Conservation (phyloP, 208 protist species). For the Crithidia acanthocephali region DNA sequence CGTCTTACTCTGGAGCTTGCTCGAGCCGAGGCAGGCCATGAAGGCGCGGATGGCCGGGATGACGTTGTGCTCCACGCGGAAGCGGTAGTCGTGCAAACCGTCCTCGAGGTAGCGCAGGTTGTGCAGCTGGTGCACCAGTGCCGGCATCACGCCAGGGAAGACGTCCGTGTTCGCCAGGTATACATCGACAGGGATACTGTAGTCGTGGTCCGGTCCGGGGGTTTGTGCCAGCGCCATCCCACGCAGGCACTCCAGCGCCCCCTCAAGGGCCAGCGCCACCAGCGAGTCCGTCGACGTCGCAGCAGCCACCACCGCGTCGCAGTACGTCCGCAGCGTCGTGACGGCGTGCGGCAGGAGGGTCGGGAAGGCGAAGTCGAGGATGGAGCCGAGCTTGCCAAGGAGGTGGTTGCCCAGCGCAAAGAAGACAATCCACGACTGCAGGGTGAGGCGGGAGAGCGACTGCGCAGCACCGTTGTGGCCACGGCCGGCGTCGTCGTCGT, state of each 20-base stretch:
- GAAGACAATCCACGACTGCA: conserved; percentile 84
- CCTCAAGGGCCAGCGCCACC: conserved; percentile 68
- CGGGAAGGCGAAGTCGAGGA: conserved; percentile 84
- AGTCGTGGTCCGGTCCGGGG: conserved; percentile 73
- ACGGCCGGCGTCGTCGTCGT: conserved; percentile 27
- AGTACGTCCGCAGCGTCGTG: conserved; percentile 67
- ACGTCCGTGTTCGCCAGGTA: conserved; percentile 77
- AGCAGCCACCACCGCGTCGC: conserved; percentile 37
- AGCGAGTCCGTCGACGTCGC: conserved; percentile 44
- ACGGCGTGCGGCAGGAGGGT: conserved; percentile 67
- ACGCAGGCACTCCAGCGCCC: conserved; percentile 69
- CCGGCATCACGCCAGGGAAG: conserved; percentile 85
- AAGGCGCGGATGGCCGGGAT: conserved; percentile 80
- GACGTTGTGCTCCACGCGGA: conserved; percentile 73
- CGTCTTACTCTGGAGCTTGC: conserved; percentile 83
- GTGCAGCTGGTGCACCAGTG: conserved; percentile 79
- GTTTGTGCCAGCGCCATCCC: conserved; percentile 78
- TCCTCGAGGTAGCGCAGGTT: conserved; percentile 78
- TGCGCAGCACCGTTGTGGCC: conserved; percentile 25
- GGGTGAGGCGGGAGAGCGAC: conserved; percentile 44
- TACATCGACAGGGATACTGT: conserved; percentile 76
- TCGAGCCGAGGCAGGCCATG: conserved; percentile 71
- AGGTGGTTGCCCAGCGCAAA: conserved; percentile 82
- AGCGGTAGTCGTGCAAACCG: conserved; percentile 61
- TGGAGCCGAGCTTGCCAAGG: conserved; percentile 74